Conservation (phyloP, 345 rosid genomes). For the Rhizophora mangle region DNA sequence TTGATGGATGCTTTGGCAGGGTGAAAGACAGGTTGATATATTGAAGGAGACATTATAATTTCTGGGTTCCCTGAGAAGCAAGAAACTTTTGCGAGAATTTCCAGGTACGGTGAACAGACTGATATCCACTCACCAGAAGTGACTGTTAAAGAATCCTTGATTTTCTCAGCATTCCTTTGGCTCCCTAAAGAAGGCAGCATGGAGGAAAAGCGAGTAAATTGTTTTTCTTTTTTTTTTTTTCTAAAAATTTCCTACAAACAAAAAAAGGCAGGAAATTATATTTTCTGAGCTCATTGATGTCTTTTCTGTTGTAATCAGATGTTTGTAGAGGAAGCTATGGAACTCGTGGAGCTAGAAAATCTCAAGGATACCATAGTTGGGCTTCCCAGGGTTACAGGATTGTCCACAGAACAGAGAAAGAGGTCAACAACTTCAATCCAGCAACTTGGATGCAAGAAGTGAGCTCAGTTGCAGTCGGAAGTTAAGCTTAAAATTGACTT, state of each 20-base stretch:
- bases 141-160: slow-evolving; percentile 75
- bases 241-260: neutral
- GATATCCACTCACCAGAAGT: slow-evolving; percentile 95
- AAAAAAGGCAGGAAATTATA: neutral
- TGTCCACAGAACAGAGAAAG: slow-evolving; percentile 57
- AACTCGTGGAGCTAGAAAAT: slow-evolving; percentile 41
- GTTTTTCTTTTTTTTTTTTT: neutral
- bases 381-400: slow-evolving; percentile 26
- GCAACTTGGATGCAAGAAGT: slow-evolving; percentile 64
- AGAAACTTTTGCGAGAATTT: slow-evolving; percentile 92
- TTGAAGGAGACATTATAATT: slow-evolving; percentile 82
- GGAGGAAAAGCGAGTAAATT: slow-evolving; percentile 69
- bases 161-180: slow-evolving; percentile 86
- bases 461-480: slow-evolving; percentile 39
- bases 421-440: slow-evolving; percentile 45
- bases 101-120: slow-evolving; percentile 85
- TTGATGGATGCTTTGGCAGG: slow-evolving; percentile 97
- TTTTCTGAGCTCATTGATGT: neutral
- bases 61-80: slow-evolving; percentile 79
- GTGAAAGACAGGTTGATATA: slow-evolving; percentile 83
- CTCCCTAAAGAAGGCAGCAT: slow-evolving; percentile 68
- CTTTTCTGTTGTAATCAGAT: slow-evolving; percentile 20
- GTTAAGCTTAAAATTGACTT: slow-evolving; percentile 41
- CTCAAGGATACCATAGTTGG: slow-evolving; percentile 47
- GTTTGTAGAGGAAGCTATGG: slow-evolving; percentile 53